Percentiles rank a stretch among this genome's conserved stretches.
Evolutionary conservation across 768 basidiomycete species (phyloP).

Genomic region (Mycena alexandri): DNA sequence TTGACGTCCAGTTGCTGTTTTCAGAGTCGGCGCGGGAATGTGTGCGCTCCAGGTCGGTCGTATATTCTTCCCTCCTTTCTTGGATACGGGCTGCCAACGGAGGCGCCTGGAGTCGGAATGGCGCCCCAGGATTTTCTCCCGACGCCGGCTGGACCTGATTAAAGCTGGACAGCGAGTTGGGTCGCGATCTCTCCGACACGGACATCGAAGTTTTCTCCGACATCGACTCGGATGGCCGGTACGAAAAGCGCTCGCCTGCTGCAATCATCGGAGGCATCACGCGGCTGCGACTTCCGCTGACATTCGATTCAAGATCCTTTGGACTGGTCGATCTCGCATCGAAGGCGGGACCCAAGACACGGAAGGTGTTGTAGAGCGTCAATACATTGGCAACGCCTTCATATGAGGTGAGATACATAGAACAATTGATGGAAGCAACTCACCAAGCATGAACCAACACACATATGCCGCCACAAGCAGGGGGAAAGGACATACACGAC

Average conservation of each 20-base stretch:
- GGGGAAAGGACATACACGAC: constrained; percentile 60
- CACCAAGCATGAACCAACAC: constrained; percentile 69
- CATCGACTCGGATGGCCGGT: constrained; percentile 22
- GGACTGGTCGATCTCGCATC: constrained; percentile 47
- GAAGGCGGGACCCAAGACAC: constrained; percentile 68
- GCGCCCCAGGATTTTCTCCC: constrained; percentile 21
- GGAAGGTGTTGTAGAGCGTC: constrained; percentile 78
- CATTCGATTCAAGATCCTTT: constrained; percentile 39
- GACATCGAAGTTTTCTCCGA: constrained; percentile 30
- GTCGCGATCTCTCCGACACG: constrained; percentile 35
- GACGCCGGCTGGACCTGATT: constrained; percentile 30
- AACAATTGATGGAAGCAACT: constrained; percentile 36
- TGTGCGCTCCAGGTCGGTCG: constrained; percentile 19
- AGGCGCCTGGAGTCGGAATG: constrained; percentile 26
- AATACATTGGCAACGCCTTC: constrained; percentile 74
- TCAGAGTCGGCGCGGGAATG: constrained; percentile 37
- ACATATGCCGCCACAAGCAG: constrained; percentile 63
- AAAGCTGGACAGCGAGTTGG: constrained; percentile 33
- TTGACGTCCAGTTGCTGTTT: constrained; percentile 28
- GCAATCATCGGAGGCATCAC: constrained; percentile 37
- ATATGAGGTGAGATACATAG: constrained; percentile 23
- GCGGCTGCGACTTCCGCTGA: neutral
- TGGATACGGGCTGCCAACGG: constrained; percentile 38
- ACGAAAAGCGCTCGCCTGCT: constrained; percentile 23
- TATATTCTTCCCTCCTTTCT: constrained; percentile 30